Base-by-base conservation (phyloP, 768 basidiomycete genomes). In the Solioccasus polychromus region DNA sequence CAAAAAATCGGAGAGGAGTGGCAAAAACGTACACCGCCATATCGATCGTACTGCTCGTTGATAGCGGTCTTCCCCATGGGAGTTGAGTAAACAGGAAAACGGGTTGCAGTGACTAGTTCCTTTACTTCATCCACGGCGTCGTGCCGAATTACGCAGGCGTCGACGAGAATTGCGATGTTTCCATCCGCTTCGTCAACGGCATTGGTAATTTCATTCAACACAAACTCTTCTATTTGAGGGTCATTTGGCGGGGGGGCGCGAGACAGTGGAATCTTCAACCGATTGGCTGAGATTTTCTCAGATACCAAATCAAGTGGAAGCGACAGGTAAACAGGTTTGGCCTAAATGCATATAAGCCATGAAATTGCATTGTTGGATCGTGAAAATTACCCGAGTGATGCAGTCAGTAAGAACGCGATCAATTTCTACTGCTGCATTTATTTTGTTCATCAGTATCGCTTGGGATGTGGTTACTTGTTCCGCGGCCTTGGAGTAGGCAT, bases 261-360 rank as follows among this genome's bases (percentile, higher is more conserved):
- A 28, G 73, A 71, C 8, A 88, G 71, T 7, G 83, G 82, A 1
- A 72, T 78, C 42, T 75, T 67, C 42, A 96, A 74, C 17, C 78
- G 76, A 31, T 78, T 75, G 5, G 79, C 66, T 0, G 89, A 76
- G 15, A 93, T 82, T 59, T 83, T 78, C 42, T 73, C 68, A 57
- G 78, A 74, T 4, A 86, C 85, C 42, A 95, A 70, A 62, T 97
- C 88, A 6, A 85, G 93, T 1, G 92, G 94, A 10, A 97, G 72
- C 28, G 84, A 78, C 31, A 98, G 67, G 60, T 98, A 98, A 25
- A 88, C 89, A 0, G 94, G 94, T 17, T 90, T 82, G 23, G 84
- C 86, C 79, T 89, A 52, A 14, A 26, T 5, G 19, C 3, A 19
- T 6, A 19, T 57, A 10, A 54, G 32, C 19, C 9, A 3, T 31